phyloP scores from a whole-genome alignment of 2,329 filamentous ascomycete species.

The Lasiodiplodia theobromae region DNA sequence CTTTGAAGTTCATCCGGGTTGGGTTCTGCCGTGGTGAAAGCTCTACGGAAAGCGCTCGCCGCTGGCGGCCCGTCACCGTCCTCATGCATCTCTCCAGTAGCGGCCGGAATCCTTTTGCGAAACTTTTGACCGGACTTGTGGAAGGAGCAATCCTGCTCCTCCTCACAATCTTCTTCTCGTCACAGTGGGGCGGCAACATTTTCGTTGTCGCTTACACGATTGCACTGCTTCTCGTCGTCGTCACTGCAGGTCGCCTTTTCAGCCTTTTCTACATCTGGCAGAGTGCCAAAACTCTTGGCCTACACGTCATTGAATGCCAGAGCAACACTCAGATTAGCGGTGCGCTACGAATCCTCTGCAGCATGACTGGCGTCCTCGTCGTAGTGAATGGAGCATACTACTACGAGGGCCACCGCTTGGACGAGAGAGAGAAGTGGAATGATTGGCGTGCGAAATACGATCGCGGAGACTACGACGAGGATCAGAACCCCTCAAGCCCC shows the following conservation, averaged over 20 bases:
- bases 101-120: not conserved
- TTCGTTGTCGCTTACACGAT: slow-evolving; percentile 5
- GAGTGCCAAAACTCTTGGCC: not conserved
- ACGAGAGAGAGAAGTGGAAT: not conserved
- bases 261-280: not conserved
- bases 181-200: slow-evolving; percentile 4
- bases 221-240: not conserved
- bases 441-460: slow-evolving; percentile 13
- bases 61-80: slow-evolving; percentile 3
- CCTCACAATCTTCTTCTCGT: not conserved
- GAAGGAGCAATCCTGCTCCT: not conserved
- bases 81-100: not conserved
- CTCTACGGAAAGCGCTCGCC: not conserved
- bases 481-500: not conserved
- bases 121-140: not conserved
- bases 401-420: slow-evolving; percentile 23
- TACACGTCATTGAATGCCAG: slow-evolving; percentile 27
- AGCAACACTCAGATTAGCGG: slow-evolving; percentile 21
- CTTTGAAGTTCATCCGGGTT: slow-evolving; percentile 1
- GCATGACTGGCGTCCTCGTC: slow-evolving; percentile 31
- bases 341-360: slow-evolving; percentile 30
- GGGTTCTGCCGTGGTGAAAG: not conserved
- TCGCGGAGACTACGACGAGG: slow-evolving; percentile 13
- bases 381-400: slow-evolving; percentile 29
- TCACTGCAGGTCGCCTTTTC: not conserved